Conservation (phyloP, 495 filamentous ascomycete genomes). For the Penicillium nucicola region DNA sequence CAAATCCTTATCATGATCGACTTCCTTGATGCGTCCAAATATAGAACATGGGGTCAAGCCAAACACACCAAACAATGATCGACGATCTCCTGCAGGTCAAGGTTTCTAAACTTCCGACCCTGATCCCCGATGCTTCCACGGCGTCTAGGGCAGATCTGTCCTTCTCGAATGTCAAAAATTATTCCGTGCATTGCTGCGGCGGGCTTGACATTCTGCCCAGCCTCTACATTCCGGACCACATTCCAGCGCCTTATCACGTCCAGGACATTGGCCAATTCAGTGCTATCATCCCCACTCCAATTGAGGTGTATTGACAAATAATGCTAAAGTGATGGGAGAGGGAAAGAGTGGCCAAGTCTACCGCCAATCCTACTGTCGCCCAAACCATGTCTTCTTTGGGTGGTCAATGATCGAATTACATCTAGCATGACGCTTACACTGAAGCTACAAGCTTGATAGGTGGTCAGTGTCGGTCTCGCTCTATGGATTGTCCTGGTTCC, state of each 20-base stretch:
- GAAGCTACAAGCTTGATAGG: background rate
- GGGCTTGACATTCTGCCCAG: slow-evolving; percentile 37
- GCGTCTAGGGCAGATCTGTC: slow-evolving; percentile 2
- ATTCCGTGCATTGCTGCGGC: slow-evolving; percentile 31
- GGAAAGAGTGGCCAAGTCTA: background rate
- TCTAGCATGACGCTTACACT: slow-evolving; percentile 40
- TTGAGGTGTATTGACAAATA: slow-evolving; percentile 4
- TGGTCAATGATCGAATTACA: slow-evolving; percentile 15
- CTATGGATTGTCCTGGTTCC: slow-evolving; percentile 11
- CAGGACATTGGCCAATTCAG: slow-evolving; percentile 8
- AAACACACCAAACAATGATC: slow-evolving; percentile 6
- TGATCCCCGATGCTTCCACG: background rate
- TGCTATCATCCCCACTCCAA: background rate
- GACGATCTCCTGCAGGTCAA: slow-evolving; percentile 17
- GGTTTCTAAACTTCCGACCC: slow-evolving; percentile 4
- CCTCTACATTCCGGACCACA: slow-evolving; percentile 27
- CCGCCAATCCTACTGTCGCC: slow-evolving; percentile 21
- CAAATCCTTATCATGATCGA: background rate
- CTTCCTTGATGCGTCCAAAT: slow-evolving; percentile 12
- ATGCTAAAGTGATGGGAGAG: background rate
- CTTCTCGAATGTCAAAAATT: slow-evolving; percentile 22
- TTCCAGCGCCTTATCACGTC: slow-evolving; percentile 18
- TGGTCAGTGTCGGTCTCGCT: background rate
- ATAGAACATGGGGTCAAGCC: slow-evolving; percentile 16
- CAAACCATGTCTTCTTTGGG: slow-evolving; percentile 9